These are phyloP conservation scores for Gossypium bickii DNA, from an alignment of 345 rosid genomes.

Conservation along the genomic window DNA sequence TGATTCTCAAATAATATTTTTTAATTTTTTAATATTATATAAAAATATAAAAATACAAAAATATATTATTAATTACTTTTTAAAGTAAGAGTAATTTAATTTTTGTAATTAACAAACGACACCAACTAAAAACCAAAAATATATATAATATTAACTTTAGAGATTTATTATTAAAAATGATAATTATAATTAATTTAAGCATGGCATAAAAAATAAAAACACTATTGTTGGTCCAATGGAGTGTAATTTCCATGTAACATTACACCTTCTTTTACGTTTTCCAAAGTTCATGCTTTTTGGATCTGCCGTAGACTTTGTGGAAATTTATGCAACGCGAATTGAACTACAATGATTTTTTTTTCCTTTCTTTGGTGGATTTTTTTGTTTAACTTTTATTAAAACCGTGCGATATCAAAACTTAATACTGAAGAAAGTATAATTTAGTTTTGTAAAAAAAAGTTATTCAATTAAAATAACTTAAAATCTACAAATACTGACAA, in stretches of 20 bases:
- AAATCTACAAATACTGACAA: not conserved
- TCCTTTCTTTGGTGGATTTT: not conserved
- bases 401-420: not conserved
- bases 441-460: too few relatives aligned
- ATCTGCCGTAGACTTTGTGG: slow-evolving; percentile 1
- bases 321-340: not conserved
- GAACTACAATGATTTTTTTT: too few relatives aligned
- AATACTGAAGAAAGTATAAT: not conserved
- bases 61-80: too few relatives aligned
- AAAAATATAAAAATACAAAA: too few relatives aligned
- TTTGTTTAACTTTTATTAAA: not conserved
- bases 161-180: too few relatives aligned
- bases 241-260: not conserved
- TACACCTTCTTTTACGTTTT: not conserved
- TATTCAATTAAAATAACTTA: not conserved
- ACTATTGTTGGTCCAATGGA: not conserved
- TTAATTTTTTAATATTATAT: too few relatives aligned
- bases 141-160: too few relatives aligned
- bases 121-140: too few relatives aligned
- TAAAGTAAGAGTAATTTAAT: too few relatives aligned
- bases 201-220: too few relatives aligned
- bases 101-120: rapidly evolving
- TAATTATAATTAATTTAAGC: too few relatives aligned
- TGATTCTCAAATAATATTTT: too few relatives aligned
- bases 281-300: not conserved